phyloP scores from a whole-genome alignment of 345 rosid species.

The Acer negundo region DNA sequence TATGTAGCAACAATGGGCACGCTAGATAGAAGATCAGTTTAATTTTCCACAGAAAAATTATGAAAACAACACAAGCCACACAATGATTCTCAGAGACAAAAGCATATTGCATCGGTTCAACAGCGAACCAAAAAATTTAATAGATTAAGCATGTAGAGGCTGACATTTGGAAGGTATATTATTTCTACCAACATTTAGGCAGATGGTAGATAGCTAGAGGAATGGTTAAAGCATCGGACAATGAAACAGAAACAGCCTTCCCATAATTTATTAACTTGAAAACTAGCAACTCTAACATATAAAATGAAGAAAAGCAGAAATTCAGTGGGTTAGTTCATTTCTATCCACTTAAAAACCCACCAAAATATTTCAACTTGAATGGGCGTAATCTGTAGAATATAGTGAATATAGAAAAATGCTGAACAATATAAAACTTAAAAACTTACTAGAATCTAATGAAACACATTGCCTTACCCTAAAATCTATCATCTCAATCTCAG shows the following conservation, averaged over 20 bases:
- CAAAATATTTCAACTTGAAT: neutral
- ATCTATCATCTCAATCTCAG: constrained; percentile 71
- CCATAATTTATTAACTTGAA: neutral
- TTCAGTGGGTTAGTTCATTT: neutral
- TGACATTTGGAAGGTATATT: no score
- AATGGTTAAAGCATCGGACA: constrained; percentile 1
- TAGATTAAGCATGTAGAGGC: no score
- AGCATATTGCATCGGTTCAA: neutral
- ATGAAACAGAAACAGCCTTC: neutral
- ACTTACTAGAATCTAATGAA: constrained; percentile 3
- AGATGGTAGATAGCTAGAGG: neutral
- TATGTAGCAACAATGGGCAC: constrained; percentile 12
- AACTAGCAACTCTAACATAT: neutral
- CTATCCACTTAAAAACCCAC: neutral
- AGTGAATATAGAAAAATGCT: neutral
- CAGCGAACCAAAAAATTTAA: neutral
- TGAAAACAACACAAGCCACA: constrained; percentile 2
- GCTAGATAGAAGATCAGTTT: neutral
- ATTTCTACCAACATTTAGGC: constrained; percentile 1
- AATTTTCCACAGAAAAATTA: neutral
- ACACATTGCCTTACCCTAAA: constrained; percentile 62
- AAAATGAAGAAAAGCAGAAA: neutral
- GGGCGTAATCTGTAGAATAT: neutral
- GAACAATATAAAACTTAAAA: neutral
- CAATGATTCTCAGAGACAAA: constrained; percentile 3